phyloP scores from a whole-genome alignment of 768 basidiomycete species.

The Leccinum subgranulosum region DNA sequence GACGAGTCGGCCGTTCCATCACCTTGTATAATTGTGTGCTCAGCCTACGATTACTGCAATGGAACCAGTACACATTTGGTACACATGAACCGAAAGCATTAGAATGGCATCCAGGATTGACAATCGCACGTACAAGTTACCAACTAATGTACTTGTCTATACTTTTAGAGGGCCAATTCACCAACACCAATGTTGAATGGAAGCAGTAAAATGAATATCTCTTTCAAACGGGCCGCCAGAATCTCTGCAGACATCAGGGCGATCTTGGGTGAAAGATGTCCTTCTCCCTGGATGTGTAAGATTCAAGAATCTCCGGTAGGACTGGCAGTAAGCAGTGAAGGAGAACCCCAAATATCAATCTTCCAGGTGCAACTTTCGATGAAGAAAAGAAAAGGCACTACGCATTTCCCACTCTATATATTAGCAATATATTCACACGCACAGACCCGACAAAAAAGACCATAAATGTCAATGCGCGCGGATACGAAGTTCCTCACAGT shows the following conservation, averaged over 20 bases:
- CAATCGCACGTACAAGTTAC: not conserved
- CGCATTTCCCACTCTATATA: not conserved
- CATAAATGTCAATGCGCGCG: constrained; percentile 26
- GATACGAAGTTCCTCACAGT: constrained; percentile 32
- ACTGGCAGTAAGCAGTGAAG: constrained; percentile 13
- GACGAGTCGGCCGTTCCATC: not conserved
- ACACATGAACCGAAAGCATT: not conserved
- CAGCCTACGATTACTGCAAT: not conserved
- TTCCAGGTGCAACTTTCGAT: constrained; percentile 73
- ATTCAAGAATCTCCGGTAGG: constrained; percentile 54
- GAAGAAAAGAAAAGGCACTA: constrained; percentile 9
- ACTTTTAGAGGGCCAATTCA: not conserved
- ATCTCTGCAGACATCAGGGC: constrained; percentile 42
- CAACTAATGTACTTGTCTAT: not conserved
- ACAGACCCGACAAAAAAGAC: constrained; percentile 44
- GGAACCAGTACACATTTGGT: not conserved
- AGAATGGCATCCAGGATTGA: not conserved
- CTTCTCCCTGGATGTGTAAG: constrained; percentile 53
- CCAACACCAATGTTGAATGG: not conserved
- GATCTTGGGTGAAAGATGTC: constrained; percentile 67
- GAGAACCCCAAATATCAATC: constrained; percentile 71
- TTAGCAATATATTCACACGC: constrained; percentile 34
- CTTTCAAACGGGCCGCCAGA: constrained; percentile 66
- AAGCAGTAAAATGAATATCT: constrained; percentile 30
- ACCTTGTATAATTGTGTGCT: not conserved